These are phyloP conservation scores for Periconia digitata DNA, from an alignment of 2,329 filamentous ascomycete species.

Conservation along the genomic window DNA sequence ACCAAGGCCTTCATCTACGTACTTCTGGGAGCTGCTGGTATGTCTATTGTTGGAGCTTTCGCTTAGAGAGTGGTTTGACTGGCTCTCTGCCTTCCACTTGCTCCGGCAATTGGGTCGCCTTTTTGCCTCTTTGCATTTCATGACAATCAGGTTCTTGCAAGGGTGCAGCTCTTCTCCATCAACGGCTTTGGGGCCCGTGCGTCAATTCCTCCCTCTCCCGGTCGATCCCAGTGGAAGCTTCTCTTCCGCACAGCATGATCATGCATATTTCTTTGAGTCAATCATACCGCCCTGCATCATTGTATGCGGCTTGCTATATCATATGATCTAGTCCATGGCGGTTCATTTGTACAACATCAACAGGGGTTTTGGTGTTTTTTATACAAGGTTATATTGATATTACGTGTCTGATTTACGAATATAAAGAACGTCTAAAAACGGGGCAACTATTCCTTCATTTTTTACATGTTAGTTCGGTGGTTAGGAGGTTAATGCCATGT, in stretches of 20 bases:
- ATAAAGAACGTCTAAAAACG: conserved; percentile 28
- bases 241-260: background rate
- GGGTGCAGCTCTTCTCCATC: background rate
- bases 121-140: background rate
- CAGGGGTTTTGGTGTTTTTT: conserved; percentile 7
- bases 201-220: conserved; percentile 4
- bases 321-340: background rate
- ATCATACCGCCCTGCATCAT: conserved; percentile 1
- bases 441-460: conserved; percentile 40
- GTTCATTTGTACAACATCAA: conserved; percentile 6
- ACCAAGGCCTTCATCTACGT: conserved; percentile 53
- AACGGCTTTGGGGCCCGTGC: background rate
- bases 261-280: background rate
- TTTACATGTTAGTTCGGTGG: conserved; percentile 12
- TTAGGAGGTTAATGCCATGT: conserved; percentile 37
- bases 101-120: background rate
- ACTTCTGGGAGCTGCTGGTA: conserved; percentile 41
- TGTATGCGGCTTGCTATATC: conserved; percentile 7
- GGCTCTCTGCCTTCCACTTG: background rate
- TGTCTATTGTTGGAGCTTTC: conserved; percentile 41
- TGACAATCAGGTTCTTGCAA: background rate
- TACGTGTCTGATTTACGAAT: conserved; percentile 13
- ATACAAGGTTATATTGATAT: background rate
- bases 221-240: background rate
- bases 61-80: conserved; percentile 26